Evolutionary conservation across 73 alveolate genomes (phyloP).

Genomic region (Tetrahymena malaccensis): DNA sequence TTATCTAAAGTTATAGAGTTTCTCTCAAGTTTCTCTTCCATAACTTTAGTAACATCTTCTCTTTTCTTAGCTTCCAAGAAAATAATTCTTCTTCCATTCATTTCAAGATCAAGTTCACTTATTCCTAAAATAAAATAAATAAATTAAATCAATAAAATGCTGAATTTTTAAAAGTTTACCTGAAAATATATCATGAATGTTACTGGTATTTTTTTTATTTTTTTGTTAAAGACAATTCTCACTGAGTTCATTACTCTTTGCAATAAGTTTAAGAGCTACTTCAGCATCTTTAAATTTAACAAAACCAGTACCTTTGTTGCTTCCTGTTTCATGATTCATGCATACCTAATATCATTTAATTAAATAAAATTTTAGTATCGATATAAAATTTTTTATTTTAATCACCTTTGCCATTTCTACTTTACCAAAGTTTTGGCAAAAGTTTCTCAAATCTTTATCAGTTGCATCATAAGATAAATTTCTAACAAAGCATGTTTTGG

Average conservation of each 20-base stretch:
- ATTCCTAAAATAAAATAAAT: not conserved
- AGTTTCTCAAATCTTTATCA: not conserved
- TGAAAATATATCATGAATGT: not conserved
- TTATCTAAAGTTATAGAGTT: not conserved
- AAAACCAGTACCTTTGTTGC: not conserved
- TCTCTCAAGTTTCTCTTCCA: not conserved
- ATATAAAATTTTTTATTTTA: not conserved
- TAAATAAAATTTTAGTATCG: too few species aligned
- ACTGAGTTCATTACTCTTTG: not conserved
- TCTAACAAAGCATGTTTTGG: not conserved
- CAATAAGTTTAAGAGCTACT: not conserved
- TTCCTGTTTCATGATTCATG: not conserved
- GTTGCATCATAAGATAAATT: not conserved
- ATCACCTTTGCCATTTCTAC: not conserved
- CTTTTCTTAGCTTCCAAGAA: not conserved
- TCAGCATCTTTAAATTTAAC: not conserved
- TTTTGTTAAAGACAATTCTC: not conserved
- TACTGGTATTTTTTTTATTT: not conserved
- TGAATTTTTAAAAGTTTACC: not conserved
- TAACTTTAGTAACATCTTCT: not conserved
- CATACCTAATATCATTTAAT: not conserved
- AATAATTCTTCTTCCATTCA: not conserved
- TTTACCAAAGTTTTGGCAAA: not conserved
- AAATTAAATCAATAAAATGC: too few species aligned
- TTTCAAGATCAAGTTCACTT: not conserved